Evolutionary conservation across 495 filamentous ascomycete genomes (phyloP).

Genomic region (Friedmanniomyces endolithicus): DNA sequence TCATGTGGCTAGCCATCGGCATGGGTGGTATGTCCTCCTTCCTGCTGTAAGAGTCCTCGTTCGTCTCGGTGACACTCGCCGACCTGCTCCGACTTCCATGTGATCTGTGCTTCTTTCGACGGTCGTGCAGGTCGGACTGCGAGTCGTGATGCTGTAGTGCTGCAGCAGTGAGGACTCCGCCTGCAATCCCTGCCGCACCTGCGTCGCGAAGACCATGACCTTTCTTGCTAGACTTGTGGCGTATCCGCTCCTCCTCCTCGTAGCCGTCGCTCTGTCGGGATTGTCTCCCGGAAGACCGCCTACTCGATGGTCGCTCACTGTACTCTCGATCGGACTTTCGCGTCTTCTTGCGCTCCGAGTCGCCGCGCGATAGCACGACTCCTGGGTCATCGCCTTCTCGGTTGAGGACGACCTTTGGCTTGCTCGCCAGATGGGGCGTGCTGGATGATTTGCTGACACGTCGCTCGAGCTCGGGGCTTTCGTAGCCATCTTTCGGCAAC

Average conservation of each 20-base stretch:
- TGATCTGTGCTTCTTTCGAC: conserved; percentile 33
- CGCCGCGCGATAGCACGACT: conserved; percentile 41
- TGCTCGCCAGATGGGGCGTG: conserved; percentile 50
- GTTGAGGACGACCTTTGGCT: conserved; percentile 53
- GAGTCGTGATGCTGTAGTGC: conserved; percentile 57
- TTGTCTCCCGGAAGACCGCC: conserved; percentile 15
- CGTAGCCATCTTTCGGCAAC: conserved; percentile 13
- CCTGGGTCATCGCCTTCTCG: conserved; percentile 48
- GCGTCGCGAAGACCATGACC: conserved; percentile 37
- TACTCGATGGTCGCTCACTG: conserved; percentile 27
- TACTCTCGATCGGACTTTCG: conserved; percentile 34
- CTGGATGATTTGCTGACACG: conserved; percentile 57
- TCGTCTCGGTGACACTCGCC: conserved; percentile 39
- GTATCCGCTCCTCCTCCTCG: conserved; percentile 37
- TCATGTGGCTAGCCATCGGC: conserved; percentile 73
- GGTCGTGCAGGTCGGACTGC: conserved; percentile 42
- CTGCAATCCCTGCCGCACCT: conserved; percentile 43
- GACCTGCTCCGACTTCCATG: conserved; percentile 43
- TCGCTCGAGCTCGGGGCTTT: conserved; percentile 40
- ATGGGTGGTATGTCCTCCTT: conserved; percentile 55
- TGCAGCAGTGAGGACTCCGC: conserved; percentile 48
- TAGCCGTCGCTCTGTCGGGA: conserved; percentile 4
- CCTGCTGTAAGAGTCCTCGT: conserved; percentile 22
- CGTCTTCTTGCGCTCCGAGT: conserved; percentile 39
- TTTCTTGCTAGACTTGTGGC: conserved; percentile 48